Percentiles rank a stretch among this genome's conserved stretches.
Conservation (phyloP, 106 monocot genomes). For the Allium sativum region DNA sequence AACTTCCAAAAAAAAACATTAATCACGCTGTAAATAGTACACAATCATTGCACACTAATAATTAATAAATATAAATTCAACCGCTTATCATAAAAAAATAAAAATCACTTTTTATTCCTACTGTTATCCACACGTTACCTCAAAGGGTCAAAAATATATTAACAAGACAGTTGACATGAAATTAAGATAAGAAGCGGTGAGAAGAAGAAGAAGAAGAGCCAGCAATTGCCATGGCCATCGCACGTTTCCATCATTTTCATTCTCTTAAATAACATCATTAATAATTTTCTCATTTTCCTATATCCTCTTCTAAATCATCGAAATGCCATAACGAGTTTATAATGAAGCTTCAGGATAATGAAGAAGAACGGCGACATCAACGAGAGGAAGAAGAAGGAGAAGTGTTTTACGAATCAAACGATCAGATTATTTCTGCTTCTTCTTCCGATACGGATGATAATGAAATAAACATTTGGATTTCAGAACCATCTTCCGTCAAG, state of each 20-base stretch:
- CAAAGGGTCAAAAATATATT: too few species aligned
- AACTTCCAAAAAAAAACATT: too few species aligned
- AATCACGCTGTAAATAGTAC: too few species aligned
- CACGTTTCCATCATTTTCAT: background rate
- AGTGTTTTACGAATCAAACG: constrained; percentile 73
- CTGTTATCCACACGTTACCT: too few species aligned
- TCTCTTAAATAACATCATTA: background rate
- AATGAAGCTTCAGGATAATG: background rate
- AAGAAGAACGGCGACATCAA: constrained; percentile 4
- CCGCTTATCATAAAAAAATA: too few species aligned
- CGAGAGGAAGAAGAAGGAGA: constrained; percentile 24
- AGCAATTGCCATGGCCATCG: too few species aligned
- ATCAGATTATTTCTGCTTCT: constrained; percentile 58
- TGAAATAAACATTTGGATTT: constrained; percentile 44
- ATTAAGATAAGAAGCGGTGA: too few species aligned
- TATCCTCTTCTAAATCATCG: background rate
- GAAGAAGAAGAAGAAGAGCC: too few species aligned
- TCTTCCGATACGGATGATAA: constrained; percentile 28
- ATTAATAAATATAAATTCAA: too few species aligned
- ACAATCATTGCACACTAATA: too few species aligned
- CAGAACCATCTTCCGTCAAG: constrained; percentile 60
- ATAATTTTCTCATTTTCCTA: background rate
- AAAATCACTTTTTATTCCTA: too few species aligned
- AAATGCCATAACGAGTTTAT: background rate
- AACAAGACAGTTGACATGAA: too few species aligned